These are phyloP conservation scores for Tylopilus sp. DNA, from an alignment of 768 basidiomycete genomes.

Conservation along the genomic window DNA sequence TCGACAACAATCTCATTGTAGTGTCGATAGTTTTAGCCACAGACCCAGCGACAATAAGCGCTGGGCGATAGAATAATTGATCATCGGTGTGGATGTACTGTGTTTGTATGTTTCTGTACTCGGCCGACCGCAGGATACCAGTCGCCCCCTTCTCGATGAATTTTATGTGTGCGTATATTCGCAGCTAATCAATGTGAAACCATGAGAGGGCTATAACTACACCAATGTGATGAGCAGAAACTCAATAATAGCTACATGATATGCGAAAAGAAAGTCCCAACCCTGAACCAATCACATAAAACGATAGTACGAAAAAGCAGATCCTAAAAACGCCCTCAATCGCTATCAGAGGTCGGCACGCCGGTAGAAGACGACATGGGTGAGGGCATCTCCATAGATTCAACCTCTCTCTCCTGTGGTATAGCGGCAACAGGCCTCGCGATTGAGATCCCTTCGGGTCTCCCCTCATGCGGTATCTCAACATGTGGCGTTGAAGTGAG, in stretches of 20 bases:
- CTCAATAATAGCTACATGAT: constrained; percentile 17
- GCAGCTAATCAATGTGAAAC: no score
- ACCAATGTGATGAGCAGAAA: not conserved
- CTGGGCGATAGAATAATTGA: constrained; percentile 29
- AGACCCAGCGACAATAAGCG: constrained; percentile 10
- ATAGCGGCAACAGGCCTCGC: constrained; percentile 57
- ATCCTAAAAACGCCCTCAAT: constrained; percentile 12
- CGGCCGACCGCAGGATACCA: not conserved
- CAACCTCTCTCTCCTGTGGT: constrained; percentile 58
- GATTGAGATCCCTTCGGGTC: constrained; percentile 47
- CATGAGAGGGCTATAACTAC: constrained; percentile 8
- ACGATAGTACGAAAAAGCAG: not conserved
- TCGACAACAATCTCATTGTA: no score
- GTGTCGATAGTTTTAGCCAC: not conserved
- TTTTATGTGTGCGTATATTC: not conserved
- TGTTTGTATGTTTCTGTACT: not conserved
- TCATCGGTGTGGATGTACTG: not conserved
- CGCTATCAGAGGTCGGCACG: constrained; percentile 28
- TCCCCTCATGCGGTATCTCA: constrained; percentile 46
- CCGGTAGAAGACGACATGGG: constrained; percentile 45
- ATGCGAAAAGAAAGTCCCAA: constrained; percentile 1
- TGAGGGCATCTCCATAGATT: constrained; percentile 49
- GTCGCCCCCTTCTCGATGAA: not conserved
- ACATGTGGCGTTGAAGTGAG: constrained; percentile 46
- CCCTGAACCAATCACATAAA: not conserved